These are phyloP conservation scores for Chrysoporthe austroafricana DNA, from an alignment of 2,329 filamentous ascomycete species.

Conservation along the genomic window DNA sequence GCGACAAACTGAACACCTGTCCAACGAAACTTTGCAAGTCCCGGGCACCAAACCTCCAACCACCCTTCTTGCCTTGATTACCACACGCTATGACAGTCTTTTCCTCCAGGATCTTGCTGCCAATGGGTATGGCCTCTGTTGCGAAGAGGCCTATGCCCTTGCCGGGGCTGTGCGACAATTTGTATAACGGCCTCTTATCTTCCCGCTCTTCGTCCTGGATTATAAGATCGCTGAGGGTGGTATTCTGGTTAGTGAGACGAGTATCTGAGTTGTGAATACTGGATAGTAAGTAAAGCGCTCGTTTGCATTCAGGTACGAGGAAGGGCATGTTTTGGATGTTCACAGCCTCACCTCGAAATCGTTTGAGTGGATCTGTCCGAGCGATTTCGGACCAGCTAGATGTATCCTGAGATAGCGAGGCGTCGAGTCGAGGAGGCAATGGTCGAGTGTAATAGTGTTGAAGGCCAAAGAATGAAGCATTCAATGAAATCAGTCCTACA, in stretches of 20 bases:
- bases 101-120: constrained; percentile 4
- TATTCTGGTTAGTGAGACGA: neutral
- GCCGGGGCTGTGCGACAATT: constrained; percentile 6
- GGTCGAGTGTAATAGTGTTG: constrained; percentile 4
- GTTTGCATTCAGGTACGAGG: neutral
- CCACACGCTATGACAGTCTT: constrained; percentile 5
- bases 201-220: neutral
- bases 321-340: neutral
- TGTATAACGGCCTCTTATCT: neutral
- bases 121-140: neutral
- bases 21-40: constrained; percentile 12
- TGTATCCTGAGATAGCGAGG: too few relatives aligned
- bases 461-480: neutral
- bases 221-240: constrained; percentile 1
- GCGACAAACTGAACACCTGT: constrained; percentile 4
- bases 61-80: neutral
- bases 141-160: constrained; percentile 15
- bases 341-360: neutral
- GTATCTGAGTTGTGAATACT: neutral
- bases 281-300: neutral
- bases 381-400: constrained; percentile 5
- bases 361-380: neutral
- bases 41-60: neutral
- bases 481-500: neutral
- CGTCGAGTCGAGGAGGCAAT: neutral